A percentile compares a stretch with the other conserved stretches of the same genome.
Evolutionary conservation across 2,329 filamentous ascomycete species (phyloP).

Genomic region (Mycogone perniciosa): DNA sequence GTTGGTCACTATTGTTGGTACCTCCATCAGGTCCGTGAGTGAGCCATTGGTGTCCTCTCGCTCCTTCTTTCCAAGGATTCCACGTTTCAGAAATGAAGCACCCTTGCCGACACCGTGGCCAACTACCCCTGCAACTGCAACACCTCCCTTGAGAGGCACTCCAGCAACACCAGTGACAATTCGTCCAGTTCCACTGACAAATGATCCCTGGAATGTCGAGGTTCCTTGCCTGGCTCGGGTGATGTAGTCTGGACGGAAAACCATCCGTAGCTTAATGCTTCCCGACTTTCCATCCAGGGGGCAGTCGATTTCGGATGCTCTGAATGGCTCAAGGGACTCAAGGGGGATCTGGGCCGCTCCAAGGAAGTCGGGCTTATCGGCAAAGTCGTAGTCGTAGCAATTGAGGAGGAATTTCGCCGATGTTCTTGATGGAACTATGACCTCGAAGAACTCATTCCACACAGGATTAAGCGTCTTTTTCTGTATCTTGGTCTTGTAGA

Average conservation of each 20-base stretch:
- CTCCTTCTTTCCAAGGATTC: conserved; percentile 69
- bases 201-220: conserved; percentile 87
- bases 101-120: conserved; percentile 81
- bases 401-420: conserved; percentile 76
- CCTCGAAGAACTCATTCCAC: conserved; percentile 96
- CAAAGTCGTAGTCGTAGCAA: conserved; percentile 95
- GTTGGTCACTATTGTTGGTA: conserved; percentile 28
- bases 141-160: conserved; percentile 89
- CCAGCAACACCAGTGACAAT: conserved; percentile 77
- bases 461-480: conserved; percentile 94
- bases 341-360: conserved; percentile 72
- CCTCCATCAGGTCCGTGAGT: conserved; percentile 34
- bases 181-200: conserved; percentile 73
- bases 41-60: conserved; percentile 48
- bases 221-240: conserved; percentile 81
- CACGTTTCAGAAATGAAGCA: conserved; percentile 82
- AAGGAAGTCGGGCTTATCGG: conserved; percentile 87
- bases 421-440: conserved; percentile 74
- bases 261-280: conserved; percentile 69
- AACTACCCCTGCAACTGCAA: conserved; percentile 63
- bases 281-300: conserved; percentile 86
- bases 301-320: conserved; percentile 66
- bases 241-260: conserved; percentile 92
- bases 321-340: conserved; percentile 77
- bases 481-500: conserved; percentile 91